Evolutionary conservation across 148 eudicot species (phyloP), one percentile per base, ranked within the genome.

Genomic region (Persicaria maculosa): DNA sequence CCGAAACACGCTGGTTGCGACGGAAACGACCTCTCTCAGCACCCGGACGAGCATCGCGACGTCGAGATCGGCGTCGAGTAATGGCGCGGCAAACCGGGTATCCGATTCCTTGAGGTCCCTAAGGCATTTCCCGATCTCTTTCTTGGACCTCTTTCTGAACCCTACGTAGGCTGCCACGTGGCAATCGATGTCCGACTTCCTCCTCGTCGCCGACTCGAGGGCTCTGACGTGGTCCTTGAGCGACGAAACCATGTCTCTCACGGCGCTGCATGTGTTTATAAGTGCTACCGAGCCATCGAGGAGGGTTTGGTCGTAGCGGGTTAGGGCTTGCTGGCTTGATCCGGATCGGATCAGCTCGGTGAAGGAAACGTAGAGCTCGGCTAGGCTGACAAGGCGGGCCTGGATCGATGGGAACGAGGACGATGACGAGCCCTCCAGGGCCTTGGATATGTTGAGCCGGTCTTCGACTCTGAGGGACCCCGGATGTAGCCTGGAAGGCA

Each of bases 121-220:
- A 50, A 82, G 77, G 74, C 80, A 74, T 78, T 80, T 89, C 6
- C 65, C 45, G 14, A 80, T 71, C 8, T 78, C 83, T 55, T 77
- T 84, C 25, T 73, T 82, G 1, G 77, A 44, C 70, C 74, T 82
- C 74, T 84, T 88, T 19, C 91, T 70, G 10, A 86, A 85, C 74
- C 50, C 45, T 43, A 57, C 10, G 69, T 83, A 86, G 4, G 80
- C 47, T 15, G 2, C 71, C 0, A 85, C 52, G 19, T 79, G 79
- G 16, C 36, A 52, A 40, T 79, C 83, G 20, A 74, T 40, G 76
- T 83, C 47, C 0, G 72, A 72, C 46, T 77, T 87, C 64, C 93
- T 77, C 4, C 90, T 84, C 3, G 83, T 61, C 0, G 78, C 79
- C 0, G 90, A 87, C 59, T 83, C 90, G 43, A 91, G 84, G 44